Base-by-base conservation (phyloP, 2,329 filamentous ascomycete genomes). In the Simplicillium aogashimaense region DNA sequence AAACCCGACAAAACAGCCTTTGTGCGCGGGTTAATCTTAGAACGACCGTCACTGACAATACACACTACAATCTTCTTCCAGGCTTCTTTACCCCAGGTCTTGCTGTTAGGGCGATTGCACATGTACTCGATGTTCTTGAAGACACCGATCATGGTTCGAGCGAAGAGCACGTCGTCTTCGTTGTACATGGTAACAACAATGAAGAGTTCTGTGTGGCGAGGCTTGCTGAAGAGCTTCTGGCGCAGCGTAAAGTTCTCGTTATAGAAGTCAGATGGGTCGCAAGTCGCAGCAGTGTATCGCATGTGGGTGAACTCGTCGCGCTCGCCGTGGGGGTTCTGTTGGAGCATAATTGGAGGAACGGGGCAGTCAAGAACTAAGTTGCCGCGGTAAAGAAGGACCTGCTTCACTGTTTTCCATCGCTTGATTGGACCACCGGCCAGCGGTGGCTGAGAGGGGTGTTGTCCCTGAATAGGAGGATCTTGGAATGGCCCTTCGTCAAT, bases 31-130 rank as follows among this genome's bases (percentile, higher is more conserved):
- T 97, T 95, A 68, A 98, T 98, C 70, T 95, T 95, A 45, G 82
- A 84, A 76, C 92, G 88, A 44, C 92, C 92, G 55, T 98, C 92
- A 53, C 88, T 95, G 49, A 98, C 92, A 35, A 98, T 80, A 60
- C 90, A 97, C 10, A 98, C 92, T 9, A 98, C 92, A 53, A 98
- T 97, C 71, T 98, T 98, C 70, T 98, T 97, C 92, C 92, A 98
- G 4, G 90, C 89, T 53, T 95, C 87, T 60, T 94, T 92, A 49
- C 92, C 92, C 92, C 92, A 98, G 1, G 90, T 97, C 66, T 95
- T 94, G 65, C 88, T 95, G 58, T 84, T 87, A 35, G 82, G 87
- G 37, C 90, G 78, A 45, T 85, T 87, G 63, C 92, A 95, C 86
- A 98, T 95, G 69, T 90, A 89, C 60, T 95, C 90, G 50, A 98